Base-by-base conservation (phyloP, 495 filamentous ascomycete genomes). In the Tuber borchii region DNA sequence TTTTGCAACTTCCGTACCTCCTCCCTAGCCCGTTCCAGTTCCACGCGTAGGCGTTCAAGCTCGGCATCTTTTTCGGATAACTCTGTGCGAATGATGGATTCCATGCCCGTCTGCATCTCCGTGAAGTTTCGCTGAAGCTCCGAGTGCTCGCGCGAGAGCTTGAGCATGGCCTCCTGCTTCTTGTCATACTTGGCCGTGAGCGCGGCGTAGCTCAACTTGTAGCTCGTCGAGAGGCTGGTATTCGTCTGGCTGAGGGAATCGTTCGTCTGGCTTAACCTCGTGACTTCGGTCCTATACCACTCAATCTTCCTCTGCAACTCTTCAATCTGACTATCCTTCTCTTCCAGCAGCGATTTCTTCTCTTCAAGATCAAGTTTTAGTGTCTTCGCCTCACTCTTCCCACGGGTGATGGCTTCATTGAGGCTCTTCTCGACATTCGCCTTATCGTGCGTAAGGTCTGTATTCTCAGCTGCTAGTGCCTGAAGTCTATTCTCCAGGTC, bases 1-100 rank as follows among this genome's bases (percentile, higher is more conserved):
- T 90, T 87, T 81, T 98, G 94, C 80, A 98, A 87, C 76, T 90
- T 87, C 79, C 89, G 88, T 74, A 98, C 92, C 80, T 94, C 89
- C 76, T 92, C 90, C 73, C 90, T 90, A 37, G 93, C 90, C 34
- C 86, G 87, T 73, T 94, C 91, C 31, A 99, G 87, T 80, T 97
- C 91, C 56, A 87, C 87, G 22, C 90, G 91, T 43, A 99, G 87
- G 45, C 89, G 89, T 61, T 88, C 87, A 75, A 99, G 88, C 84
- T 97, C 92, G 5, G 86, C 85, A 83, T 97, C 92, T 78, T 93
- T 94, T 73, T 92, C 91, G 56, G 87, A 86, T 56, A 93, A 83
- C 83, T 93, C 88, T 43, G 87, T 85, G 73, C 87, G 86, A 46
- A 93, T 87, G 37, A 88, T 86, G 20, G 86, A 86, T 73, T 93